These are phyloP conservation scores for Aspergillus hortae DNA, from an alignment of 2,329 filamentous ascomycete genomes.

Conservation along the genomic window DNA sequence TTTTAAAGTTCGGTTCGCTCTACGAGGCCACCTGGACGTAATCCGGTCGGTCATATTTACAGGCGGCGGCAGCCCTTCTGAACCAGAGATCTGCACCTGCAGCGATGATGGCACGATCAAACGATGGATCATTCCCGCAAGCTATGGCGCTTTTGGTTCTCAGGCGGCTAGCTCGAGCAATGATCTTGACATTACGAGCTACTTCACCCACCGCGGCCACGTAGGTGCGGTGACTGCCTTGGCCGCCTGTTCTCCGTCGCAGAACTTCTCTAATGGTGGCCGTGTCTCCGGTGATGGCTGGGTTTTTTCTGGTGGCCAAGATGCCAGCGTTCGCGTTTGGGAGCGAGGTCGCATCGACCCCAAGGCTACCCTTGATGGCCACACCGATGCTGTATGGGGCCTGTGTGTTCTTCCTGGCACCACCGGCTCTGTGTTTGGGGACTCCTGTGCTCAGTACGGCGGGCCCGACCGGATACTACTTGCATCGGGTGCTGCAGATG, in stretches of 20 bases:
- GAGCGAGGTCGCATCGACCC: slow-evolving; percentile 91
- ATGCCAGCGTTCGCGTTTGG: slow-evolving; percentile 91
- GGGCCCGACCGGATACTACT: slow-evolving; percentile 81
- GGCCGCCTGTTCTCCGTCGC: slow-evolving; percentile 80
- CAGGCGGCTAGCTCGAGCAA: slow-evolving; percentile 57
- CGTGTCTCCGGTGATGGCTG: slow-evolving; percentile 88
- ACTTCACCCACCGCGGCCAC: slow-evolving; percentile 94
- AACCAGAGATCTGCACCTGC: slow-evolving; percentile 94
- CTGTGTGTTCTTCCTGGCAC: slow-evolving; percentile 88
- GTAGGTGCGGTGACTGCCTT: slow-evolving; percentile 84
- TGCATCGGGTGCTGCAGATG: slow-evolving; percentile 88
- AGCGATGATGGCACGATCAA: slow-evolving; percentile 96
- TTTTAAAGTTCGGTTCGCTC: slow-evolving; percentile 89
- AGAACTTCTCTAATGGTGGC: slow-evolving; percentile 84
- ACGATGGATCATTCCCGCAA: slow-evolving; percentile 87
- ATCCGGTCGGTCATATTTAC: slow-evolving; percentile 95
- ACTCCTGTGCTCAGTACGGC: slow-evolving; percentile 67
- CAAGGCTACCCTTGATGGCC: slow-evolving; percentile 89
- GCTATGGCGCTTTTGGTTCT: slow-evolving; percentile 62
- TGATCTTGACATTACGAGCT: slow-evolving; percentile 86
- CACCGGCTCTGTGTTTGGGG: slow-evolving; percentile 73
- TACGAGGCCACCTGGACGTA: slow-evolving; percentile 89
- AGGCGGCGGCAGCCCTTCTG: slow-evolving; percentile 87
- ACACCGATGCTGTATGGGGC: slow-evolving; percentile 94
- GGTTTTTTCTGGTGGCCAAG: slow-evolving; percentile 97